A percentile compares a stretch with the other conserved stretches of the same genome.
Conservation (phyloP, 257 asterid species). For the Solanum medicagineum region DNA sequence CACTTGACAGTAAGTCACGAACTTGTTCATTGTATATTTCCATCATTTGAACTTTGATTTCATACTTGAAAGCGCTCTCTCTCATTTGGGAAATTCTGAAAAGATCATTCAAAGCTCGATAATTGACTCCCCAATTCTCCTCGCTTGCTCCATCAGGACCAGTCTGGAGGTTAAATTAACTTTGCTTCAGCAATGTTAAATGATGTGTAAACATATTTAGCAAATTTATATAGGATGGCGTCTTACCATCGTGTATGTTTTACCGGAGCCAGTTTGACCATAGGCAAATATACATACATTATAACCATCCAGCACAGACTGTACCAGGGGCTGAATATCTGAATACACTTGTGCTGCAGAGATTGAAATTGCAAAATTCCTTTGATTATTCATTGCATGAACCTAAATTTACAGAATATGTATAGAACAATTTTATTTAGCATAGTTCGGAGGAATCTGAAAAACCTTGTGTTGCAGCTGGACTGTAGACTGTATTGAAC, state of each 20-base stretch:
- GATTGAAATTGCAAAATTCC: not conserved
- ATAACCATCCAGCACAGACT: constrained; percentile 93
- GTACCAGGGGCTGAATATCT: constrained; percentile 80
- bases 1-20: constrained; percentile 78
- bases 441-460: not conserved
- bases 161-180: constrained; percentile 28
- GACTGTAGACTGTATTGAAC: constrained; percentile 71
- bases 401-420: not conserved
- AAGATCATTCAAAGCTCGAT: constrained; percentile 78
- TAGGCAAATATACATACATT: constrained; percentile 91
- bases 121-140: constrained; percentile 92
- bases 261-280: constrained; percentile 98
- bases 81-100: constrained; percentile 60
- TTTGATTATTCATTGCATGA: not conserved
- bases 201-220: not conserved
- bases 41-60: constrained; percentile 87
- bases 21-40: constrained; percentile 96
- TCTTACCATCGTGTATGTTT: constrained; percentile 89
- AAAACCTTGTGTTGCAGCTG: constrained; percentile 78
- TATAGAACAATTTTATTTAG: not conserved
- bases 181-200: constrained; percentile 5
- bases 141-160: constrained; percentile 85
- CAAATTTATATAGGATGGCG: not conserved
- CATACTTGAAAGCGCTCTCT: constrained; percentile 40
- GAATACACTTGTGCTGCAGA: constrained; percentile 65